Evolutionary conservation across 306 rosid species (phyloP).

Genomic region (Quercus variabilis): DNA sequence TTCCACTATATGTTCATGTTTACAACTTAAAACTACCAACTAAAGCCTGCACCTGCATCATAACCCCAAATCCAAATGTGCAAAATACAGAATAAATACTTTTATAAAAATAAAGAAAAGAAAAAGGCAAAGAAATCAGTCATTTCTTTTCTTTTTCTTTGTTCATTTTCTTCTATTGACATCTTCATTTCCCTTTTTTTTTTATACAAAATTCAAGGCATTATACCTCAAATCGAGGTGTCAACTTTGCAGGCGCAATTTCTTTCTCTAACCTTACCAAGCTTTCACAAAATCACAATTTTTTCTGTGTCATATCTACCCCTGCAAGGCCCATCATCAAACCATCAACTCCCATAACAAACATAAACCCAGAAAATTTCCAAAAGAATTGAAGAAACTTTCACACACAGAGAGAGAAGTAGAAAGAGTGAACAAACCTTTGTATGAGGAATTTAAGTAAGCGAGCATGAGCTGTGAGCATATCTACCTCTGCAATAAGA

Average conservation of each 20-base stretch:
- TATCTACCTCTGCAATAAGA: conserved; percentile 35
- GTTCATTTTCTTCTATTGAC: conserved; percentile 17
- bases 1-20: conserved; percentile 39
- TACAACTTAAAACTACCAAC: conserved; percentile 43
- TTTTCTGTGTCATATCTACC: conserved; percentile 29
- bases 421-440: not conserved
- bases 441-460: not conserved
- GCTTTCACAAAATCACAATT: conserved; percentile 15
- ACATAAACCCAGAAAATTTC: not conserved
- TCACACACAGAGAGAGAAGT: not conserved
- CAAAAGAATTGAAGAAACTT: not conserved
- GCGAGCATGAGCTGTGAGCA: not conserved
- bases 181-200: conserved; percentile 25
- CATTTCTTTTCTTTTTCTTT: not conserved
- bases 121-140: conserved; percentile 26
- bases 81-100: conserved; percentile 1
- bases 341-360: not conserved
- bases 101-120: not conserved
- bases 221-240: conserved; percentile 47
- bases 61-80: conserved; percentile 17
- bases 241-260: conserved; percentile 21
- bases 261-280: conserved; percentile 2
- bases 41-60: conserved; percentile 29
- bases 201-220: conserved; percentile 43
- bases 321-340: conserved; percentile 45